phyloP scores from a whole-genome alignment of 495 filamentous ascomycete species.

The Usnea hakonensis region DNA sequence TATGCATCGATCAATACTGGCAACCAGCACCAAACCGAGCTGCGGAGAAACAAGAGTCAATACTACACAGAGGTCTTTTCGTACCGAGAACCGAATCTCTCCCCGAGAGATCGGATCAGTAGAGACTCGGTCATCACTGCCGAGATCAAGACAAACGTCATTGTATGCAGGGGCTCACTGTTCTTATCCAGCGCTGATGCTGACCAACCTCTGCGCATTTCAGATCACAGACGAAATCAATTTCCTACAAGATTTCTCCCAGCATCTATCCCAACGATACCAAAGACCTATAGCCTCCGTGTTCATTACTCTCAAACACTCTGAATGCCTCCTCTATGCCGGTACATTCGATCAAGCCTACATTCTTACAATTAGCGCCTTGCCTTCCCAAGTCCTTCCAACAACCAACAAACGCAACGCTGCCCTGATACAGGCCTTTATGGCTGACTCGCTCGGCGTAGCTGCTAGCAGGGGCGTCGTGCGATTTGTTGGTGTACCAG shows the following conservation, averaged over 20 bases:
- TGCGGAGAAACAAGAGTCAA: constrained; percentile 35
- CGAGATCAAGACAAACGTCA: constrained; percentile 78
- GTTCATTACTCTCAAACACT: constrained; percentile 63
- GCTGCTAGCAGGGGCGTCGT: constrained; percentile 55
- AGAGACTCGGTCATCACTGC: constrained; percentile 66
- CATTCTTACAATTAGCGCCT: constrained; percentile 65
- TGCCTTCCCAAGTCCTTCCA: constrained; percentile 59
- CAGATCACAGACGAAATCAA: constrained; percentile 37
- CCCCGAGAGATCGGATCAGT: constrained; percentile 49
- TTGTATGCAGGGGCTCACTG: constrained; percentile 44
- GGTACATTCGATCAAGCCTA: constrained; percentile 73
- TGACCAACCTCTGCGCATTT: not conserved
- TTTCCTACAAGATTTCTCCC: constrained; percentile 61
- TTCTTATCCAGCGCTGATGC: not conserved
- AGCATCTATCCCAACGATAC: constrained; percentile 64
- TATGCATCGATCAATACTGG: constrained; percentile 1
- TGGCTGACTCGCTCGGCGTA: constrained; percentile 63
- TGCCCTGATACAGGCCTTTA: constrained; percentile 58
- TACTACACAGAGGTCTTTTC: constrained; percentile 57
- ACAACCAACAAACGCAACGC: constrained; percentile 79
- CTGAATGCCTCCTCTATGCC: constrained; percentile 67
- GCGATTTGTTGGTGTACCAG: constrained; percentile 57
- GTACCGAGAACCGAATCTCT: constrained; percentile 41
- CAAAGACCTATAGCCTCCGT: constrained; percentile 63
- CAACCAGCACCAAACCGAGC: constrained; percentile 22